Evolutionary conservation across 345 rosid genomes (phyloP), one percentile per base, ranked within the genome.

Genomic region (Pistacia atlantica): DNA sequence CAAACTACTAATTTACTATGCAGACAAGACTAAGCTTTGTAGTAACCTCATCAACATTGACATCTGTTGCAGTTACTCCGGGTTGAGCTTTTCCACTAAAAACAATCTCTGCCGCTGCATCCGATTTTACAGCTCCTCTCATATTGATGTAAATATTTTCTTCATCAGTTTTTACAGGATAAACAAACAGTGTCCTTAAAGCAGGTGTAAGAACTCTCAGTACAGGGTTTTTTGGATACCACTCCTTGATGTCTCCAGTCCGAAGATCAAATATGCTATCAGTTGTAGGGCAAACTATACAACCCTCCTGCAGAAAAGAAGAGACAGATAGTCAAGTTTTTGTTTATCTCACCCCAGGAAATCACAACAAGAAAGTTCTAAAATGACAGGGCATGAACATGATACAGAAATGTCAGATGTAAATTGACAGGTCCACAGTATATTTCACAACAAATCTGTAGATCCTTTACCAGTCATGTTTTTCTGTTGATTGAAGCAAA

Each of bases 31-130:
- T 37, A 22, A 56, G 17, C 57, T 25, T 51, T 16, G 64, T 10
- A 22, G 46, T 76, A 84, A 92, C 99, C 97, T 93, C 95, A 59
- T 95, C 99, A 14, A 95, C 92, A 6, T 95, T 95, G 80, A 93
- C 97, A 83, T 92, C 92, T 8, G 83, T 75, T 71, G 98, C 91
- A 9, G 99, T 95, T 10, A 93, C 68, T 4, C 97, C 99, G 14
- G 99, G 99, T 76, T 89, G 93, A 83, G 98, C 97, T 82, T 81
- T 93, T 64, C 99, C 98, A 64, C 98, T 95, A 67, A 95, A 95
- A 66, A 95, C 94, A 0, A 93, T 93, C 89, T 95, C 97, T 0
- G 97, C 90, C 45, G 98, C 87, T 62, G 93, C 97, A 69, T 89
- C 94, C 0, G 92, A 54, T 28, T 58, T 78, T 46, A 65, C 77